Evolutionary conservation across 129 eudicot genomes (phyloP), one percentile per base, ranked within the genome.

Genomic region (Tagetes patula): DNA sequence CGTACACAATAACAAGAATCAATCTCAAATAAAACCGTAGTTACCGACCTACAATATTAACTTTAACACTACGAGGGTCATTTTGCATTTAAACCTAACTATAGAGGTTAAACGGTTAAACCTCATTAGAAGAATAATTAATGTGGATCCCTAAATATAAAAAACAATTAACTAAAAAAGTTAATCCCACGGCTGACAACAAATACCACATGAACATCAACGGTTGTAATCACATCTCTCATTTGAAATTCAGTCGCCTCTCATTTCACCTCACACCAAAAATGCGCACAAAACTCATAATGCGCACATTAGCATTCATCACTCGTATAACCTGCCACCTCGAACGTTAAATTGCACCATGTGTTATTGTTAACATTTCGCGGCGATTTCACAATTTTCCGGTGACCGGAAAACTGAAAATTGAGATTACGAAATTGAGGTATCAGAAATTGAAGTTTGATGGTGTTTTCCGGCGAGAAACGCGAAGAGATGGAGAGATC

Each of bases 321-420:
- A 42, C 27, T 20, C 27, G 27, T 20, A 20, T 20, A 20, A 20
- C 79, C 45, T 42, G 81, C 63, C 73, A 78, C 76, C 76, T 77
- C 85, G 76, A 83, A 79, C 87, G 87, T 83, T 83, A 83, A 74
- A 71, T 72, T 73, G 78, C 81, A 49, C 77, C 71, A 73, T 30
- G 3, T 10, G n/a, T 10, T 9, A 8, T 63, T 76, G 75, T 80
- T 70, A 80, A 64, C 69, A 64, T 76, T 82, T 80, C 82, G 82
- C 87, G 87, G 84, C 80, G 79, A 84, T 65, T 84, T 75, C 58
- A 71, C 76, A 71, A 34, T 43, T 43, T 43, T 43, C 48, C 48
- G 48, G 10, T 3, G 48, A 43, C 9, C 8, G 48, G 27, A 20
- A 20, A 20, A 20, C 27, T 20, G 27, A 20, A 20, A 20, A 56